These are phyloP conservation scores for Eucalyptus urophylla DNA, from an alignment of 345 rosid species.

Conservation along the genomic window DNA sequence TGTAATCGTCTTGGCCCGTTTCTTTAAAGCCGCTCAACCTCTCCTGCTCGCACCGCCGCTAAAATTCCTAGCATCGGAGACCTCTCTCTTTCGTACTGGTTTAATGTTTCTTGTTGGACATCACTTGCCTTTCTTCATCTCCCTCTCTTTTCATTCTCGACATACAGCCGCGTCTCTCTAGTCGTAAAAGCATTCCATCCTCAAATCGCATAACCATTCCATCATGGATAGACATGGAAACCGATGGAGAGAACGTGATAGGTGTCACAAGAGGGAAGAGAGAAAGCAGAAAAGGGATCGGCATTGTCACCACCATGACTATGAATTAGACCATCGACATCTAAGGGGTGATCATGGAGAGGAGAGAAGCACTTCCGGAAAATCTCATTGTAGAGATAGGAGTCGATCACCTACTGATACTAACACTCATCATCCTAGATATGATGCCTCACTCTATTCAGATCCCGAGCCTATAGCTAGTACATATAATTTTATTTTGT, in stretches of 20 bases:
- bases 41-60: background rate
- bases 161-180: background rate
- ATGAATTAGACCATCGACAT: background rate
- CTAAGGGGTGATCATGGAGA: background rate
- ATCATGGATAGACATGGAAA: background rate
- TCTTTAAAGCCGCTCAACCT: background rate
- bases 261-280: background rate
- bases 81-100: background rate
- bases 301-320: background rate
- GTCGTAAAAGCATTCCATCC: background rate
- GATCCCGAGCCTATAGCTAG: no score
- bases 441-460: background rate
- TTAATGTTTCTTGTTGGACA: background rate
- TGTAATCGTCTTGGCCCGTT: background rate
- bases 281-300: background rate
- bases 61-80: background rate
- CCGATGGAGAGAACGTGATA: background rate
- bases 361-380: accelerated
- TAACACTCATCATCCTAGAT: background rate
- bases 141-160: background rate
- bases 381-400: background rate
- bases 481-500: background rate
- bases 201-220: background rate
- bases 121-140: background rate
- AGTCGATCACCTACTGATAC: background rate